Percentiles rank a stretch among this genome's conserved stretches.
Conservation (phyloP, 208 protist species). For the Trypanosomatidae sp. region DNA sequence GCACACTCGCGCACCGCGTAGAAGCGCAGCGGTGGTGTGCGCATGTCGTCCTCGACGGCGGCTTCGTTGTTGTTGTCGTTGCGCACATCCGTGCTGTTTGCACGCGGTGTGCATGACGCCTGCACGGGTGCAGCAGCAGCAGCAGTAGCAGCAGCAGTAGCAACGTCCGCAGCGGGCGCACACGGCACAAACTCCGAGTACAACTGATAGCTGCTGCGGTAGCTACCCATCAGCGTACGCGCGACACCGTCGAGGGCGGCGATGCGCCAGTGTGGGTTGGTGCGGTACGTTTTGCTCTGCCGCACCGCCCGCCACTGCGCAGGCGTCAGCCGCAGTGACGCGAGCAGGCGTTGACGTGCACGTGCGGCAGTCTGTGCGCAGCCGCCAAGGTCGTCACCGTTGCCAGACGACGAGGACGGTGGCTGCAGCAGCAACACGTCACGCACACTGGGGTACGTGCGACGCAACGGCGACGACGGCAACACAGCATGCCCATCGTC, state of each 20-base stretch:
- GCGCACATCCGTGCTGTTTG: neutral
- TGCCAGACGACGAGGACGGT: constrained; percentile 2
- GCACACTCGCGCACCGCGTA: constrained; percentile 61
- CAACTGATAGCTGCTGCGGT: constrained; percentile 46
- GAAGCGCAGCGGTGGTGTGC: constrained; percentile 26
- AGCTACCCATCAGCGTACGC: constrained; percentile 50
- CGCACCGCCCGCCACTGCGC: constrained; percentile 34
- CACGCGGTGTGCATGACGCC: too few relatives aligned
- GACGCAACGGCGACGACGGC: neutral
- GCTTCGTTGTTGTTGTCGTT: neutral
- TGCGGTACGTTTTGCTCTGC: constrained; percentile 30
- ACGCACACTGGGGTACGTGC: neutral
- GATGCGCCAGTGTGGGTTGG: constrained; percentile 30
- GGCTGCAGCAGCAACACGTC: constrained; percentile 7
- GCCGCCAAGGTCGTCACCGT: neutral
- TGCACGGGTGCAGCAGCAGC: too few relatives aligned
- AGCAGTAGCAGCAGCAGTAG: too few relatives aligned
- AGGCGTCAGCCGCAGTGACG: constrained; percentile 13
- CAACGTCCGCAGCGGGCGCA: neutral
- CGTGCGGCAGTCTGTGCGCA: neutral
- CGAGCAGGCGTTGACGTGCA: neutral
- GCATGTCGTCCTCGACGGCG: neutral
- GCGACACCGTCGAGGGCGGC: constrained; percentile 24
- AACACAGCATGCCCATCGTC: neutral
- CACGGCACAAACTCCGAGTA: constrained; percentile 66